These are phyloP conservation scores for Bidens hawaiensis DNA, from an alignment of 140 eudicot species.

Conservation along the genomic window DNA sequence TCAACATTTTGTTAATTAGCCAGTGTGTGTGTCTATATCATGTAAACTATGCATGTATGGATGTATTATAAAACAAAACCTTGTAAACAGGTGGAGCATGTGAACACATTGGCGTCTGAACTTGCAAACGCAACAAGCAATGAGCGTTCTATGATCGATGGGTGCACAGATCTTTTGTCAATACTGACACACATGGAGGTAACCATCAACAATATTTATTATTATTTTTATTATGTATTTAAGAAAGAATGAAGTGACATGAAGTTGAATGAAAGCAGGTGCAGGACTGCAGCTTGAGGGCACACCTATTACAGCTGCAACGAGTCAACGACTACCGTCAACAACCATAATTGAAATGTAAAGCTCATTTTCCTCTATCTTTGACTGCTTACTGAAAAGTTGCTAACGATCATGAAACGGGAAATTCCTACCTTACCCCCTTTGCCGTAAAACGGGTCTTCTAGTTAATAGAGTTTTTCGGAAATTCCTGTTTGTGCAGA, in stretches of 20 bases:
- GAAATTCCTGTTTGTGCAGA: no score
- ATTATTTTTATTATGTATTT: background rate
- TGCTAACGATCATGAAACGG: slow-evolving; percentile 34
- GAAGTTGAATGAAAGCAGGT: slow-evolving; percentile 38
- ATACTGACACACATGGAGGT: slow-evolving; percentile 64
- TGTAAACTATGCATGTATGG: background rate
- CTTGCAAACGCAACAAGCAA: slow-evolving; percentile 41
- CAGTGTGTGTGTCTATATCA: no score
- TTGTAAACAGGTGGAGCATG: no score
- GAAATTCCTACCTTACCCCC: no score
- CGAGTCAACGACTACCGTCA: slow-evolving; percentile 16
- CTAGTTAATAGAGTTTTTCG: no score
- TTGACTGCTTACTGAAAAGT: slow-evolving; percentile 33
- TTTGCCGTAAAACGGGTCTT: background rate
- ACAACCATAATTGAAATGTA: slow-evolving; percentile 15
- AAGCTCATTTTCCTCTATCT: slow-evolving; percentile 19
- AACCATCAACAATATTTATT: no score
- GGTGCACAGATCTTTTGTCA: slow-evolving; percentile 57
- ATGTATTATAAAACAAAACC: background rate
- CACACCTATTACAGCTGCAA: slow-evolving; percentile 45
- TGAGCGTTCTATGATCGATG: slow-evolving; percentile 44
- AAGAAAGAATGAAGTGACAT: background rate
- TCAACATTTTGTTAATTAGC: no score
- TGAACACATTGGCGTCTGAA: slow-evolving; percentile 49
- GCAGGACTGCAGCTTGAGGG: slow-evolving; percentile 59